A percentile compares a stretch with the other conserved stretches of the same genome.
Evolutionary conservation across 352 stramenopile species (phyloP).

Genomic region (Phytophthora cactorum): DNA sequence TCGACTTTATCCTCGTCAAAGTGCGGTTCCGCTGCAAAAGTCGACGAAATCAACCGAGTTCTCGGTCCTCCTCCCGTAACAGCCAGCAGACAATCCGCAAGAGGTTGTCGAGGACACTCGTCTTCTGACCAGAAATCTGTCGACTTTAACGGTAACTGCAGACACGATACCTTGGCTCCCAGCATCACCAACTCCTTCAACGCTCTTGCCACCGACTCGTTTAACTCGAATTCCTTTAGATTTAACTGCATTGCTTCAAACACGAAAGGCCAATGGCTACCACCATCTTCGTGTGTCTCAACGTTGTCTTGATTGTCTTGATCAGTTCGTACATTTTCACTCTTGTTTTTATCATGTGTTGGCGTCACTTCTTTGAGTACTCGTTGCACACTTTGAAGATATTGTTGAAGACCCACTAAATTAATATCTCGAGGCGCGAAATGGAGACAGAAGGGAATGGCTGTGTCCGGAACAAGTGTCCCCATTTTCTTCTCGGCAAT

Average conservation of each 20-base stretch:
- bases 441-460: conserved; percentile 41
- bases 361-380: conserved; percentile 15
- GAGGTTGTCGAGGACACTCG: conserved; percentile 38
- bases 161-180: conserved; percentile 31
- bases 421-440: conserved; percentile 40
- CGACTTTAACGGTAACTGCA: conserved; percentile 40
- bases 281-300: not conserved
- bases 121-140: conserved; percentile 41
- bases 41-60: conserved; percentile 15
- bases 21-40: conserved; percentile 5
- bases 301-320: conserved; percentile 7
- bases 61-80: conserved; percentile 18
- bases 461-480: not conserved
- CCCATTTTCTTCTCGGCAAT: conserved; percentile 8
- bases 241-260: conserved; percentile 43
- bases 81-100: conserved; percentile 35
- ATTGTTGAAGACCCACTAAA: conserved; percentile 31
- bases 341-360: conserved; percentile 2
- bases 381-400: conserved; percentile 36
- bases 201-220: conserved; percentile 27
- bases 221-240: conserved; percentile 49
- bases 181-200: conserved; percentile 31
- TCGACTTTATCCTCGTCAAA: not conserved
- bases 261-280: conserved; percentile 24
- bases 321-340: not conserved